Evolutionary conservation across 148 eudicot genomes (phyloP), one percentile per base, ranked within the genome.

Genomic region (Silene uniflora): DNA sequence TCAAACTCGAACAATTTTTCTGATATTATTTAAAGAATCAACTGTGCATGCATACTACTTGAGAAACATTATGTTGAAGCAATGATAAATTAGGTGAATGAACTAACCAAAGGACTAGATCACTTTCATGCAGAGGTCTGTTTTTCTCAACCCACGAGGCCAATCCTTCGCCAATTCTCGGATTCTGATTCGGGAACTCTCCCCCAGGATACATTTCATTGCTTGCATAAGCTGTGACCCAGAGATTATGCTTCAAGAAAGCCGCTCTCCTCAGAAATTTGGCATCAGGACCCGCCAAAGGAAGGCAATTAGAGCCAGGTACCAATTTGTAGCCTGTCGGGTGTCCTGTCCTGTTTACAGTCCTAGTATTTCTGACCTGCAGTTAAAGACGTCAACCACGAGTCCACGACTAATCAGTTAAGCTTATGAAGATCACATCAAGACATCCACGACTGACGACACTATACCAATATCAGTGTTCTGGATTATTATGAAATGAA

Each of bases 121-220:
- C 93, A 64, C 86, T 86, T 84, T 94, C 97, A 75, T 86, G 89
- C 59, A 94, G 88, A 64, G 91, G 83, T 23, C 98, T 88, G 42
- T 94, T 88, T 77, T 94, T 79, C 91, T 94, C 86, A 63, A 91
- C 91, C 97, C 95, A 93, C 5, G 97, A 88, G 76, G 90, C 89
- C 86, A 93, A 85, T 67, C 98, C 97, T 77, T 91, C 98, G 42
- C 97, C 97, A 78, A 75, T 87, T 81, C 98, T 87, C 65, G 98
- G 98, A 73, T 91, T 93, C 82, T 91, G 98, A 84, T 93, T 93
- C 13, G 97, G 97, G 73, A 93, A 91, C 81, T 93, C 95, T 78
- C 97, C 98, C 25, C 97, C 98, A 49, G 97, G 98, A 80, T 86
- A 94, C 76, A 86, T 84, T 83, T 94, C 98, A 22, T 87, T 86